Percentiles rank a stretch among this genome's conserved stretches.
phyloP scores from a whole-genome alignment of 2,329 filamentous ascomycete genomes.

The Monilinia aucupariae region DNA sequence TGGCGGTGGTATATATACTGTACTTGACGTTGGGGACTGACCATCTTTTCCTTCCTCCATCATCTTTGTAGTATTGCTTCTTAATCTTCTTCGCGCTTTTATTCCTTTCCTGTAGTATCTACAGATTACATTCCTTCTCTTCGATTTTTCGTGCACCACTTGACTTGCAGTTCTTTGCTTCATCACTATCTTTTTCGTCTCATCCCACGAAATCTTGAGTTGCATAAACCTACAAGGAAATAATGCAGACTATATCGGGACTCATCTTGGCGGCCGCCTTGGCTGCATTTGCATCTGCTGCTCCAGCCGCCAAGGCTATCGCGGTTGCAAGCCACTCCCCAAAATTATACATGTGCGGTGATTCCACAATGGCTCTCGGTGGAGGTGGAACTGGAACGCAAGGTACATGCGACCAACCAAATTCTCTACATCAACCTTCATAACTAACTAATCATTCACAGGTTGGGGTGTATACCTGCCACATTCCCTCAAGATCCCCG shows the following conservation, averaged over 20 bases:
- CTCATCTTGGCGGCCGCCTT: neutral
- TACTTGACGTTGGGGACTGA: neutral
- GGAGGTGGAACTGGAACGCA: conserved; percentile 42
- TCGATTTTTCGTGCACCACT: neutral
- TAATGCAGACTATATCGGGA: conserved; percentile 1
- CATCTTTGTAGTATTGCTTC: neutral
- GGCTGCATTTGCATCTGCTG: neutral
- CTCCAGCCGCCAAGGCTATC: neutral
- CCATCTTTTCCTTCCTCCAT: neutral
- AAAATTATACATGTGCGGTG: conserved; percentile 53
- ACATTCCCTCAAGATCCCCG: conserved; percentile 44
- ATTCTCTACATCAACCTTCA: neutral
- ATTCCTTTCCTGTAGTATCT: neutral
- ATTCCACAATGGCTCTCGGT: conserved; percentile 55
- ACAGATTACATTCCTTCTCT: conserved; percentile 4
- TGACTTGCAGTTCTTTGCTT: neutral
- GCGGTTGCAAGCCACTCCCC: conserved; percentile 14
- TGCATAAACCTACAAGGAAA: neutral
- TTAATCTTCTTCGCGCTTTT: neutral
- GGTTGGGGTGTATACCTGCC: conserved; percentile 60
- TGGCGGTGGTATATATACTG: neutral
- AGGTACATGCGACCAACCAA: conserved; percentile 31
- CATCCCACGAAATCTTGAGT: neutral
- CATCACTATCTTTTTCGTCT: neutral
- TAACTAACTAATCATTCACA: conserved; percentile 24